Percentiles rank a stretch among this genome's conserved stretches.
Conservation (phyloP, 768 basidiomycete species). For the Tephrocybe sp. region DNA sequence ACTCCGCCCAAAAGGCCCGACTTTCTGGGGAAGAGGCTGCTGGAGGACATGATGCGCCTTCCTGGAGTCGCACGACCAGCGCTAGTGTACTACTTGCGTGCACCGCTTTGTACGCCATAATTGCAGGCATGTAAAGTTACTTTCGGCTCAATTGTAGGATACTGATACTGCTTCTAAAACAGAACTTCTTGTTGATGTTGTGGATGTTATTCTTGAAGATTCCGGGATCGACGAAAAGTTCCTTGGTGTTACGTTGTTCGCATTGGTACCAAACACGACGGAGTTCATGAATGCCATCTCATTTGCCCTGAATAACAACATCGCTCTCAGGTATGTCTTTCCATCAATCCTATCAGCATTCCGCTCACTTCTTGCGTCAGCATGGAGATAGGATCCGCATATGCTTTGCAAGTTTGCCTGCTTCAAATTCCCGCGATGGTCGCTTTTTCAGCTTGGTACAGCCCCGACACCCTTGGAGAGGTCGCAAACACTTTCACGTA, state of each 20-base stretch:
- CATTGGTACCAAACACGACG: conserved; percentile 96
- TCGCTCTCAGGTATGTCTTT: conserved; percentile 76
- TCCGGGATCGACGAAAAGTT: conserved; percentile 98
- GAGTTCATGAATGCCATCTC: conserved; percentile 99
- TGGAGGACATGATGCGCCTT: conserved; percentile 92
- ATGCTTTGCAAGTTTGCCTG: conserved; percentile 96
- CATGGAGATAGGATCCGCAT: conserved; percentile 99
- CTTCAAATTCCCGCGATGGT: conserved; percentile 99
- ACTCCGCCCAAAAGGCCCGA: conserved; percentile 48
- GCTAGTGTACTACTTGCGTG: conserved; percentile 88
- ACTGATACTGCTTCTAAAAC: conserved; percentile 12
- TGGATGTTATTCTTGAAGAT: conserved; percentile 88
- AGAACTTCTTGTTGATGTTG: conserved; percentile 95
- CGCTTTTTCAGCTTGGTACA: conserved; percentile 95
- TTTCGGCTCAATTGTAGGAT: not conserved
- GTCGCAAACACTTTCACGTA: conserved; percentile 93
- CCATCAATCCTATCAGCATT: not conserved
- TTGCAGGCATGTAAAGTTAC: conserved; percentile 73
- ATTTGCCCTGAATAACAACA: conserved; percentile 95
- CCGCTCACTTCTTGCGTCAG: conserved; percentile 37
- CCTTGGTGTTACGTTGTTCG: conserved; percentile 94
- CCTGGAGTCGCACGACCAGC: conserved; percentile 90
- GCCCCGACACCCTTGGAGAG: conserved; percentile 82
- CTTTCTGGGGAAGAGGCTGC: conserved; percentile 52
- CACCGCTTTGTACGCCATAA: conserved; percentile 90